Base-by-base conservation (phyloP, 495 filamentous ascomycete species). In the Acidomyces sp. region DNA sequence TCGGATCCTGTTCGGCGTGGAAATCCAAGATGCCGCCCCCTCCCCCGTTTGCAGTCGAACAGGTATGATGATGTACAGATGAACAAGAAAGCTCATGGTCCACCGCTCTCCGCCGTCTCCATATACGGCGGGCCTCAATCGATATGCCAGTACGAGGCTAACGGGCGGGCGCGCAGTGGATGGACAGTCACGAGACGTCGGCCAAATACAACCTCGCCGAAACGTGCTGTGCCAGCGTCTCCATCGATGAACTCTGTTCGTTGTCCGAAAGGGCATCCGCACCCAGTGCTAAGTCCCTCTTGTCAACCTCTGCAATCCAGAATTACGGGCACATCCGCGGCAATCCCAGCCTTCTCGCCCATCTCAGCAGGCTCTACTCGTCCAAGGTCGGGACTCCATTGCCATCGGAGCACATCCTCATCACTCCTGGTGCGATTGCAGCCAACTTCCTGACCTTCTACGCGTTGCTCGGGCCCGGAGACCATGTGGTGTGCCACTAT, bases 401-500 rank as follows among this genome's bases (percentile, higher is more conserved):
- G 4, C 65, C 77, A 0, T 45, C 63, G 4, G 74, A 84, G 2
- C 78, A 82, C 47, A 65, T 93, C 27, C 55, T 92, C 42, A 77
- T 90, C 45, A 85, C 82, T 0, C 69, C 76, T 18, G 86, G 86
- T 0, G 86, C 84, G 17, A 93, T 93, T 30, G 69, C 76, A 16
- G 86, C 86, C 15, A 94, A 94, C 49, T 82, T 84, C 49, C 60
- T 88, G 2, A 52, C 78, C 3, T 66, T 92, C 16, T 92, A 90
- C 59, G 68, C 76, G 0, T 63, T 92, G 17, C 56, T 90, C 1
- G 77, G 76, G 0, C 78, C 80, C 0, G 85, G 82, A 1, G 84
- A 93, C 44, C 86, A 94, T 66, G 82, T 92, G 21, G 74, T 93
- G 38, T 92, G 82, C 53, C 81, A 93, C 39, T 80, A 85, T 51